phyloP scores from a whole-genome alignment of 169 alveolate species.

The Cryptosporidium sp. region DNA sequence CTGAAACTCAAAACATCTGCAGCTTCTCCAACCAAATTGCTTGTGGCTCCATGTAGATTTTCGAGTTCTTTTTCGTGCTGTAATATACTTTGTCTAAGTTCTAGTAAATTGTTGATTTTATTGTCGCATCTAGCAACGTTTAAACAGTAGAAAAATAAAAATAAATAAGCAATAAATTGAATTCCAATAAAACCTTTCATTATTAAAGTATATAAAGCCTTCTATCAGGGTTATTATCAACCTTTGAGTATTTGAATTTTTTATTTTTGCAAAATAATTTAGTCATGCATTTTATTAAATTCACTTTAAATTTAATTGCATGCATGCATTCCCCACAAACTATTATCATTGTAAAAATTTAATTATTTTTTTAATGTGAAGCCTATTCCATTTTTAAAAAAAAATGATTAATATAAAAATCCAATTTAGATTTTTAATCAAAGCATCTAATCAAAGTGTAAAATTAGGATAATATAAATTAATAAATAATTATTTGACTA shows the following conservation, averaged over 20 bases:
- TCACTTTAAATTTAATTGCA: background rate
- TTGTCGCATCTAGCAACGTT: background rate
- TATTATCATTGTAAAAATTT: background rate
- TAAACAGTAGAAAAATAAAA: conserved; percentile 2
- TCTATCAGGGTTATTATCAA: background rate
- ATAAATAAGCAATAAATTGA: background rate
- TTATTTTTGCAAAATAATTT: background rate
- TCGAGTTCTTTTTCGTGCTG: conserved; percentile 69
- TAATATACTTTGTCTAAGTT: conserved; percentile 39
- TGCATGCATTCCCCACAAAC: conserved; percentile 51
- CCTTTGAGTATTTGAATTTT: background rate
- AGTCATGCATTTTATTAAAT: background rate
- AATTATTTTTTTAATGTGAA: background rate
- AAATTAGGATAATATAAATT: background rate
- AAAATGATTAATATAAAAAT: background rate
- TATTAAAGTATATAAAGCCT: background rate
- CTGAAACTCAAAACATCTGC: conserved; percentile 66
- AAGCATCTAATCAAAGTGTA: background rate
- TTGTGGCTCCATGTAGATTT: conserved; percentile 46
- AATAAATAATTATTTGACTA: conserved; percentile 11
- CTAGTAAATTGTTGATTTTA: conserved; percentile 7
- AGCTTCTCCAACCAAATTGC: conserved; percentile 70
- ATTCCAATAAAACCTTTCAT: conserved; percentile 31
- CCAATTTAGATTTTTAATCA: background rate
- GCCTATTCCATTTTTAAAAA: background rate